phyloP scores from a whole-genome alignment of 208 protist species.

The Crithidia brevicula region DNA sequence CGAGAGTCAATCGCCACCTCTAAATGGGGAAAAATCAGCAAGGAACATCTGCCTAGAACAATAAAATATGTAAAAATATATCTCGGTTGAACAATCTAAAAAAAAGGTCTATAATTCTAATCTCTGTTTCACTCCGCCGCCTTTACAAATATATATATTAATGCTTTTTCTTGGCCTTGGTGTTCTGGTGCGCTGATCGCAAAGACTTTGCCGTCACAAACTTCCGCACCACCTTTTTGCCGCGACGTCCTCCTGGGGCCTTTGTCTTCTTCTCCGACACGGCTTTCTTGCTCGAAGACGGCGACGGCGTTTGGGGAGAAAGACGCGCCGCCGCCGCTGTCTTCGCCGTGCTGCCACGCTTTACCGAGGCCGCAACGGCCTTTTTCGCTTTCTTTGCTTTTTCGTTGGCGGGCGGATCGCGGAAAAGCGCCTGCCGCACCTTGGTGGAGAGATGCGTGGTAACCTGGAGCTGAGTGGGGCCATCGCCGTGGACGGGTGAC shows the following conservation, averaged over 20 bases:
- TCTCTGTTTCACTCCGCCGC: too few relatives aligned
- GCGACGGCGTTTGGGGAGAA: too few relatives aligned
- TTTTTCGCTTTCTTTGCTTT: constrained; percentile 2
- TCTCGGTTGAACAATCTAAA: too few relatives aligned
- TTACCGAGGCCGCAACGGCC: not conserved
- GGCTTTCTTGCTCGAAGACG: too few relatives aligned
- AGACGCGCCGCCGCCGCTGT: too few relatives aligned
- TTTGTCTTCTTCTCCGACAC: not conserved
- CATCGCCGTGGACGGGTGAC: not conserved
- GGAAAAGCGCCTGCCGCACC: constrained; percentile 33
- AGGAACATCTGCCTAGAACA: too few relatives aligned
- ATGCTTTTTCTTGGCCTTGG: not conserved
- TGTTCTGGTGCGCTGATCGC: not conserved
- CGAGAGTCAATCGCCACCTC: too few relatives aligned
- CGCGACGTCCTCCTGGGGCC: not conserved
- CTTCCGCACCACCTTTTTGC: constrained; percentile 11
- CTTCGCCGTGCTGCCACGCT: not conserved
- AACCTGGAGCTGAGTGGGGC: constrained; percentile 12
- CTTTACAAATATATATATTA: not conserved
- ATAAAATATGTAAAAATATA: too few relatives aligned
- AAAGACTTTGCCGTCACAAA: constrained; percentile 34
- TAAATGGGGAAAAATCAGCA: too few relatives aligned
- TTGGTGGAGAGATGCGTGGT: constrained; percentile 34
- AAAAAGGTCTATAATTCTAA: too few relatives aligned
- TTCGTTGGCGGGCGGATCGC: not conserved